These are phyloP conservation scores for Turnera subulata DNA, from an alignment of 345 rosid genomes.

Conservation along the genomic window DNA sequence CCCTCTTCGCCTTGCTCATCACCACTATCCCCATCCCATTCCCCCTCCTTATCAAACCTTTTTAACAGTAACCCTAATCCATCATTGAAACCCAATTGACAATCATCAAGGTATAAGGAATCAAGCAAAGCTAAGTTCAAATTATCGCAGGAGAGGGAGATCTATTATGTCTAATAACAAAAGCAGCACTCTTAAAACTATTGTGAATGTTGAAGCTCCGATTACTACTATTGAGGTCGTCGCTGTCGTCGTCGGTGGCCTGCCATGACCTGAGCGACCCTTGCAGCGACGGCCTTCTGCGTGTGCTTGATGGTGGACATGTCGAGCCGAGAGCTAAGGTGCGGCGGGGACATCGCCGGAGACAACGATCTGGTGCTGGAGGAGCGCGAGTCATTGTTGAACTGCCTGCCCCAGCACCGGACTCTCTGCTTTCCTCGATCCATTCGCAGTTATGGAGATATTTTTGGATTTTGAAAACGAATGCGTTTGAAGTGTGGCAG, in stretches of 20 bases:
- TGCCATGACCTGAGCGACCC: conserved; percentile 94
- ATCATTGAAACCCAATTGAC: too few relatives aligned
- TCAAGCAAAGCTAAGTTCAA: not conserved
- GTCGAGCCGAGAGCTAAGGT: conserved; percentile 61
- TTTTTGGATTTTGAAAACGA: too few relatives aligned
- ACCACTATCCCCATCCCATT: too few relatives aligned
- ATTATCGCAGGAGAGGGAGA: conserved; percentile 86
- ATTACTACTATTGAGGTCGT: too few relatives aligned
- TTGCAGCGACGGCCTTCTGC: conserved; percentile 89
- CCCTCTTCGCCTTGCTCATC: too few relatives aligned
- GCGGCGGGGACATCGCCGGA: conserved; percentile 75
- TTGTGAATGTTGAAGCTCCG: too few relatives aligned
- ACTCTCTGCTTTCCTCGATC: conserved; percentile 70
- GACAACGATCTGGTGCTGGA: conserved; percentile 78
- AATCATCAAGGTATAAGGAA: not conserved
- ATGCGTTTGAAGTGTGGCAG: too few relatives aligned
- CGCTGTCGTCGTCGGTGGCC: conserved; percentile 66
- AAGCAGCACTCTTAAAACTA: too few relatives aligned
- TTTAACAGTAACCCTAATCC: too few relatives aligned
- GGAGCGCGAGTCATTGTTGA: conserved; percentile 54
- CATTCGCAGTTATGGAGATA: conserved; percentile 24
- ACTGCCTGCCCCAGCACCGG: conserved; percentile 69
- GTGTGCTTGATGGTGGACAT: conserved; percentile 64
- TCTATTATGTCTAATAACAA: conserved; percentile 52
- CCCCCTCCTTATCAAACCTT: too few relatives aligned